Conservation (phyloP, 2,329 filamentous ascomycete species). For the Malbranchea cinnamomea region DNA sequence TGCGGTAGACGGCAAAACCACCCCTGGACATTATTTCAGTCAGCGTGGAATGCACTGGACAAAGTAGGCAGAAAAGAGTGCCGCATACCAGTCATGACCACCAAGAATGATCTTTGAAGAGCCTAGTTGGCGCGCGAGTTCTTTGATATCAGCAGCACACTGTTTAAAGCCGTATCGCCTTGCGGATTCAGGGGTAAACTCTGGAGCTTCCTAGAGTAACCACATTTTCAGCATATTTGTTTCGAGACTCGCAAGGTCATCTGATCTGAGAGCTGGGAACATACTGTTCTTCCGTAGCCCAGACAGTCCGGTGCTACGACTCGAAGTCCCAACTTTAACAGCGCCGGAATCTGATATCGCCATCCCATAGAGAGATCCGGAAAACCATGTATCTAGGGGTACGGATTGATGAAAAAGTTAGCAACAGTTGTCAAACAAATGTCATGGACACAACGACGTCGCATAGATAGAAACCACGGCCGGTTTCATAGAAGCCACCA, state of each 20-base stretch:
- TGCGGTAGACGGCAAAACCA: conserved; percentile 59
- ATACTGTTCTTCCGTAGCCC: conserved; percentile 65
- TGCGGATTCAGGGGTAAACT: conserved; percentile 45
- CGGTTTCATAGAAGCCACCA: no score
- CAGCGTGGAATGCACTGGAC: background rate
- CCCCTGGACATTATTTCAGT: conserved; percentile 38
- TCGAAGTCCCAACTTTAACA: conserved; percentile 56
- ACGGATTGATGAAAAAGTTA: no score
- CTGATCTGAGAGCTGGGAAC: no score
- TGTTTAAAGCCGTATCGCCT: conserved; percentile 56
- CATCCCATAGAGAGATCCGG: conserved; percentile 74
- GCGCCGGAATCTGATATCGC: conserved; percentile 72
- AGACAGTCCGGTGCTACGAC: conserved; percentile 78
- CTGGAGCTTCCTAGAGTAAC: conserved; percentile 22
- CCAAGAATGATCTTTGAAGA: conserved; percentile 57
- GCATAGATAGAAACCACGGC: no score
- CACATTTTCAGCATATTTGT: background rate
- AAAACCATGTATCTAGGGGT: conserved; percentile 53
- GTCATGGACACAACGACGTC: no score
- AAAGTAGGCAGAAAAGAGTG: conserved; percentile 1
- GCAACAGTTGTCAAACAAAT: no score
- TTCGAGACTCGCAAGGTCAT: no score
- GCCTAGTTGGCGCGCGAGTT: conserved; percentile 47
- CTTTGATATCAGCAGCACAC: conserved; percentile 59
- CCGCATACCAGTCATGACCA: conserved; percentile 64